A percentile compares a stretch with the other conserved stretches of the same genome.
These are phyloP conservation scores for Exophiala aquamarina DNA, from an alignment of 2,329 filamentous ascomycete species.

Conservation along the genomic window DNA sequence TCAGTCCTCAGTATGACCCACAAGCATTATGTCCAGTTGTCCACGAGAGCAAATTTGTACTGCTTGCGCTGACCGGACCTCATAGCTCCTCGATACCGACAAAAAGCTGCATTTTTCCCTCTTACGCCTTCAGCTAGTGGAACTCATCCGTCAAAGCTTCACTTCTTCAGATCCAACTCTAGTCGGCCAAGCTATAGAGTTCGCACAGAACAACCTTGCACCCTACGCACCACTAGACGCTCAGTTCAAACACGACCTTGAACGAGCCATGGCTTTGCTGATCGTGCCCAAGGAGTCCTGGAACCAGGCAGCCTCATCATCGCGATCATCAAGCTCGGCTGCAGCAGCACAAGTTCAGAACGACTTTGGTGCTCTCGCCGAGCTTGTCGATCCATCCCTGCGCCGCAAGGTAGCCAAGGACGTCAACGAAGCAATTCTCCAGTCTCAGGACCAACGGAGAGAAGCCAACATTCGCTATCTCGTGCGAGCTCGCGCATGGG, in stretches of 20 bases:
- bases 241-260: conserved; percentile 80
- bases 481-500: conserved; percentile 80
- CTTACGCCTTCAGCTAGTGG: conserved; percentile 85
- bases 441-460: conserved; percentile 67
- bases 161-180: conserved; percentile 62
- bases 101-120: conserved; percentile 84
- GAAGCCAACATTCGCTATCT: conserved; percentile 82
- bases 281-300: conserved; percentile 73
- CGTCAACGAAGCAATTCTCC: conserved; percentile 86
- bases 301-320: conserved; percentile 56
- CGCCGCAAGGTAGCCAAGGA: conserved; percentile 79
- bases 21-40: background rate
- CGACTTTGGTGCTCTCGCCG: conserved; percentile 56
- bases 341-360: conserved; percentile 19
- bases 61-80: conserved; percentile 12
- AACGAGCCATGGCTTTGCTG: conserved; percentile 88
- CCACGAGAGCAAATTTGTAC: background rate
- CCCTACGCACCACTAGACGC: conserved; percentile 80
- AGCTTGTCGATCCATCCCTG: conserved; percentile 75
- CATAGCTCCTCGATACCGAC: conserved; percentile 81
- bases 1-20: conserved; percentile 86
- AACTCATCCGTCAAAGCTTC: conserved; percentile 75
- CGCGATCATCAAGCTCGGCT: background rate
- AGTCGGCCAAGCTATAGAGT: conserved; percentile 76
- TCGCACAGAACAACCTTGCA: conserved; percentile 83